Evolutionary conservation across 139 green algal genomes (phyloP).

Genomic region (Coccomyxa sp.): DNA sequence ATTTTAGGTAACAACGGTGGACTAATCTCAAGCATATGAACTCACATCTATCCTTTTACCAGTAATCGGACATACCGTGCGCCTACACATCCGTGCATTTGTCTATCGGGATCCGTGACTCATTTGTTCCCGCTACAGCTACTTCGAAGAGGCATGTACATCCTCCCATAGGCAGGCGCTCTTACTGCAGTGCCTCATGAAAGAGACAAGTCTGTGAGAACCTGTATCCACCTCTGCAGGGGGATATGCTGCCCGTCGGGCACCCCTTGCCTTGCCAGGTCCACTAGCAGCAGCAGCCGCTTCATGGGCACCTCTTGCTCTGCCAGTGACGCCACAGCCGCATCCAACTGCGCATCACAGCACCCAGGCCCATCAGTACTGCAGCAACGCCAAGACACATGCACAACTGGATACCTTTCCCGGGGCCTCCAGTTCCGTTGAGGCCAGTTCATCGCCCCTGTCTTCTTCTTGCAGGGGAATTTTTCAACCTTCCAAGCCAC

Average conservation of each 20-base stretch:
- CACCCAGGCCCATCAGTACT: neutral
- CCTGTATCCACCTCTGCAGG: conserved; percentile 45
- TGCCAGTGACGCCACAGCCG: conserved; percentile 28
- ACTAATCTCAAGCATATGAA: no score
- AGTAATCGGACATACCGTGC: no score
- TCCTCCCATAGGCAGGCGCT: neutral
- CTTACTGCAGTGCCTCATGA: neutral
- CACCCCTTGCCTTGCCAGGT: conserved; percentile 80
- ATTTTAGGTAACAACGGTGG: no score
- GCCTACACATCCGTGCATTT: no score
- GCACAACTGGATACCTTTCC: no score
- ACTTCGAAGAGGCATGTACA: no score
- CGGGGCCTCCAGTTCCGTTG: no score
- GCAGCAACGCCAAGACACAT: conserved; percentile 1
- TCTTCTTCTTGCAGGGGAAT: neutral
- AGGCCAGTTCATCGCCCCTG: no score
- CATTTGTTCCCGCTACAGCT: no score
- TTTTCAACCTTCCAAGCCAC: no score
- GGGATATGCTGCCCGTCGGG: conserved; percentile 21
- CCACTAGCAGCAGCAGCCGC: conserved; percentile 90
- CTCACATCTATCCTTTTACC: no score
- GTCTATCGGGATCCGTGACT: no score
- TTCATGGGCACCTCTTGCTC: conserved; percentile 84
- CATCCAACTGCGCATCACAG: conserved; percentile 21
- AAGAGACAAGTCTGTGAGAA: conserved; percentile 48